Percentiles rank a stretch among this genome's conserved stretches.
phyloP scores from a whole-genome alignment of 257 asterid species.

The Fraxinus anomala region DNA sequence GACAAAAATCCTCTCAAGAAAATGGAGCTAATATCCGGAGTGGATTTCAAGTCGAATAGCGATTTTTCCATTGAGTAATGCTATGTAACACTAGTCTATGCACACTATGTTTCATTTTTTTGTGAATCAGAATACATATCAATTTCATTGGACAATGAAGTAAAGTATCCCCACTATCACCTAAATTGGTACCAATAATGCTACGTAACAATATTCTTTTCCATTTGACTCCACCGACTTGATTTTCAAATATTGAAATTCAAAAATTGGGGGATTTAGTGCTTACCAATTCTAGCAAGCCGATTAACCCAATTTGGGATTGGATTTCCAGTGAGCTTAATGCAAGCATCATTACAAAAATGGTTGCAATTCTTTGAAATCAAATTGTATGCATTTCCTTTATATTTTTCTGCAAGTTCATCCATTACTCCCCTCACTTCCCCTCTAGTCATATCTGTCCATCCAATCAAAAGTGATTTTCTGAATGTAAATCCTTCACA shows the following conservation, averaged over 20 bases:
- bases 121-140: not conserved
- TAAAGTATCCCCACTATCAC: not conserved
- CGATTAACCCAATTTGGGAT: slow-evolving; percentile 80
- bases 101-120: not conserved
- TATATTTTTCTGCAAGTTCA: slow-evolving; percentile 47
- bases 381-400: slow-evolving; percentile 60
- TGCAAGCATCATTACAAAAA: slow-evolving; percentile 63
- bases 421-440: slow-evolving; percentile 57
- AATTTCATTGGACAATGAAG: not conserved
- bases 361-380: slow-evolving; percentile 75
- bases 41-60: too few species aligned
- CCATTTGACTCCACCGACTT: not conserved
- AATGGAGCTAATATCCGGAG: too few species aligned
- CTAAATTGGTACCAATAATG: not conserved
- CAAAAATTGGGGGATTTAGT: not conserved
- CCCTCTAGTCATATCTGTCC: slow-evolving; percentile 44
- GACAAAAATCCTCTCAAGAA: too few species aligned
- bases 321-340: slow-evolving; percentile 48
- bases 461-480: slow-evolving; percentile 59
- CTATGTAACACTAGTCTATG: not conserved
- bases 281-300: slow-evolving; percentile 63
- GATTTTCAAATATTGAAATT: not conserved
- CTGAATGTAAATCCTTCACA: slow-evolving; percentile 60
- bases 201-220: too few species aligned
- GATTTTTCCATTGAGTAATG: too few species aligned